Conservation (phyloP, 1,139 yeast genomes). For the Candida sojae region DNA sequence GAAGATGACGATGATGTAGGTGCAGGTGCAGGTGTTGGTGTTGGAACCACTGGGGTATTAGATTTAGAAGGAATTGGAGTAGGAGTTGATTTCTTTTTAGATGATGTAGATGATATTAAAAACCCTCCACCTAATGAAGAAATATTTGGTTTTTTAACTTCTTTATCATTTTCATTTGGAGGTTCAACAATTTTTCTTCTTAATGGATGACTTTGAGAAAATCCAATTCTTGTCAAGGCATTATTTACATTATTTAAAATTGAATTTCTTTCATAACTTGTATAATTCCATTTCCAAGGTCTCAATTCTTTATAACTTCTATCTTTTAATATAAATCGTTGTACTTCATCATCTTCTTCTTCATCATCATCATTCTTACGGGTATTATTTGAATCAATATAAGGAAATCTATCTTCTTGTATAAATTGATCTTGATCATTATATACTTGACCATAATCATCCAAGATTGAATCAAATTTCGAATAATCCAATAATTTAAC, state of each 20-base stretch:
- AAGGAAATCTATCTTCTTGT: conserved; percentile 35
- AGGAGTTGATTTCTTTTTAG: conserved; percentile 3
- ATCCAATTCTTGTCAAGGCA: conserved; percentile 47
- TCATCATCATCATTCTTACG: conserved; percentile 7
- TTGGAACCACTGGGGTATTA: conserved; percentile 3
- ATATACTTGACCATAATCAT: conserved; percentile 30
- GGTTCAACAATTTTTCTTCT: conserved; percentile 32
- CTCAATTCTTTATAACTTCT: conserved; percentile 43
- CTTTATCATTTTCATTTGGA: conserved; percentile 3
- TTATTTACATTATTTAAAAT: conserved; percentile 37
- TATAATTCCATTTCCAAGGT: conserved; percentile 44
- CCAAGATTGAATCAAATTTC: conserved; percentile 14
- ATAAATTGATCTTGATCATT: conserved; percentile 35
- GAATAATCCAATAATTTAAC: conserved; percentile 10
- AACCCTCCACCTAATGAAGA: conserved; percentile 20
- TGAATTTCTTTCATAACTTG: conserved; percentile 32
- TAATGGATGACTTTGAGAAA: conserved; percentile 47
- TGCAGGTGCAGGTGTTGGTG: background rate
- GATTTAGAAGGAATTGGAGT: conserved; percentile 10
- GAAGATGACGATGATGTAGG: too few species aligned
- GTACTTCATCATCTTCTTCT: background rate
- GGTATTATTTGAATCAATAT: conserved; percentile 6
- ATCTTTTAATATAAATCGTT: conserved; percentile 35
- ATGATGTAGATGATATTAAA: conserved; percentile 12
- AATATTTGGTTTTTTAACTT: conserved; percentile 4